Evolutionary conservation across 768 basidiomycete species (phyloP), one percentile per base, ranked within the genome.

Genomic region (Crucibulum laeve): DNA sequence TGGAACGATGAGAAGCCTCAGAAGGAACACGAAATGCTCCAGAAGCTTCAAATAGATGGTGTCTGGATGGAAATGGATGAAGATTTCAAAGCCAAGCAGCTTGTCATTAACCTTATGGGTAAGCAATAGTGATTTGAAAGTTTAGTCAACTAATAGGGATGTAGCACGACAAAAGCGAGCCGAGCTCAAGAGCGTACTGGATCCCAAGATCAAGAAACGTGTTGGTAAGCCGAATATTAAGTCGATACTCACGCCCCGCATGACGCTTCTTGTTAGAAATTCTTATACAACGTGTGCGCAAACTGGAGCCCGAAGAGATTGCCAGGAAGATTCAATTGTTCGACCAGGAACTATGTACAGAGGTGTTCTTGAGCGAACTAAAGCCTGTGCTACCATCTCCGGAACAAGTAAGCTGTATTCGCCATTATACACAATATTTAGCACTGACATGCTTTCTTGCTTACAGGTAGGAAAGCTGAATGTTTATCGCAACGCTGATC

Each of bases 41-140:
- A 81, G 60, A 89, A 88, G 62, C 65, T 99, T 37, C 84, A 87
- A 54, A 64, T 70, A 40, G 89, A 92, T 54, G 91, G 93, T 34
- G 82, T 99, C 11, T 97, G 93, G 87, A 76, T 76, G 56, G 86
- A 93, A 67, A 97, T 99, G 88, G 93, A 98, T 61, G 87, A 95
- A 57, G 93, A 93, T 59, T 99, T 99, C 71, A 91, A 93, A 58
- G 93, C 93, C 14, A 93, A 93, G 64, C 91, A 96, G 60, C 72
- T 94, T 38, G 92, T 95, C 45, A 87, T 89, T 46, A 91, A 91
- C 57, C 67, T 93, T 8, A 80, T 96, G 71, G 87, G 91, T 91
- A 58, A 47, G 71, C 50, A 28, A n/a, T 49, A 46, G 40, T 46
- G 18, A 28, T 43, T 33, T 32, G 18, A 36, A 36, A 36, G 7